Base-by-base conservation (phyloP, 2,329 filamentous ascomycete genomes). In the Arthrinium phaeospermum region DNA sequence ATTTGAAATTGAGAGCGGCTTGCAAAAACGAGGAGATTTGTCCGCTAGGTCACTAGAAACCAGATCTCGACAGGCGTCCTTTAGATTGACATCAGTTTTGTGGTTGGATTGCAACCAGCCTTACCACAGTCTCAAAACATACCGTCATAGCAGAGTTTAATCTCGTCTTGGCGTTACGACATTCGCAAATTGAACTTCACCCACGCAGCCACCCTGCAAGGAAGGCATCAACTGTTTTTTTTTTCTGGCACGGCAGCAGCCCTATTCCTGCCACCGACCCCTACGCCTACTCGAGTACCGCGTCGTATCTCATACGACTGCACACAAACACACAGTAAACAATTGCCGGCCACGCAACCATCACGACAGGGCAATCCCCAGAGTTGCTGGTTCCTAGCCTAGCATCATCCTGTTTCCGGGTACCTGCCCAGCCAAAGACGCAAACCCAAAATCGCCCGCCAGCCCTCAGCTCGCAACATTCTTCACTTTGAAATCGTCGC, bases 101-200 rank as follows among this genome's bases (percentile, higher is more conserved):
- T 64, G 57, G 57, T 64, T 41, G 57, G 41, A 41, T 24, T 41
- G 57, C 57, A 64, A 41, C 57, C 57, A 64, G 57, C 57, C 57
- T 64, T 64, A 41, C 57, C 57, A 57, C 53, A 19, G 34, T 64
- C 57, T 64, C 57, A 64, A 64, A 64, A 34, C 57, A 64, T 64
- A 64, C 57, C 57, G 57, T 64, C 57, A 64, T 64, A 64, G 57
- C 57, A 64, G 57, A 64, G 57, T 64, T 13, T 64, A 64, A 64
- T 41, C 22, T 64, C 57, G 30, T 41, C 57, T 64, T 64, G 57
- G 57, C 57, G 57, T 64, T 64, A 64, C 57, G 34, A 64, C 57
- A 37, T 64, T 64, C 57, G 34, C 57, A 64, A 64, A n/a, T n/a
- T 64, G 57, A 64, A n/a, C 57, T 64, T n/a, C 19, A 57, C 57